These are phyloP conservation scores for Phytophthora constricta DNA, from an alignment of 352 stramenopile genomes.

Conservation along the genomic window DNA sequence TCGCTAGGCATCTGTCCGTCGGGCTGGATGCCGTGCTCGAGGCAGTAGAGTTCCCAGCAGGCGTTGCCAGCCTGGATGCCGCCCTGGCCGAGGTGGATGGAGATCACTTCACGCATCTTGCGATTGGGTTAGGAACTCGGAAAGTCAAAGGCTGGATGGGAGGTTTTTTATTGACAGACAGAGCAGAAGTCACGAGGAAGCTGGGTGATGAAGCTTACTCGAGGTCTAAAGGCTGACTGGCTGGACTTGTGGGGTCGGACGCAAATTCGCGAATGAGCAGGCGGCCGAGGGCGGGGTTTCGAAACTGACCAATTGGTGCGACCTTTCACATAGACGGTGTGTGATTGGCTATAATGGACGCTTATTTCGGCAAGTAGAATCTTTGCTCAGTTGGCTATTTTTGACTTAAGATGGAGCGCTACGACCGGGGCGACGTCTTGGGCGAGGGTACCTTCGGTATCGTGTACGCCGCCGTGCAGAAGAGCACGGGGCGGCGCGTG, in stretches of 20 bases:
- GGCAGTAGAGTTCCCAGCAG: slow-evolving; percentile 95
- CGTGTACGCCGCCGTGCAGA: slow-evolving; percentile 82
- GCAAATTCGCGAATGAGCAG: slow-evolving; percentile 28
- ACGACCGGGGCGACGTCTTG: slow-evolving; percentile 75
- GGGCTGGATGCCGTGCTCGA: slow-evolving; percentile 94
- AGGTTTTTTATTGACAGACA: neutral
- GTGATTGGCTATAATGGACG: neutral
- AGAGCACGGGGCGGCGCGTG: slow-evolving; percentile 69
- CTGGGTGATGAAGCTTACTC: slow-evolving; percentile 80
- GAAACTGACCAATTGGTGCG: neutral
- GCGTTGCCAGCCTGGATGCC: slow-evolving; percentile 88
- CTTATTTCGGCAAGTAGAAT: no score
- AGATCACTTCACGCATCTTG: slow-evolving; percentile 83
- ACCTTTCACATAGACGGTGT: neutral
- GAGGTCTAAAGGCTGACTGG: slow-evolving; percentile 9
- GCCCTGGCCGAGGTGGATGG: slow-evolving; percentile 96
- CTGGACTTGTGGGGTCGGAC: slow-evolving; percentile 12
- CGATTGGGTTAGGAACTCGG: neutral
- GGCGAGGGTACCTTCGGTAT: slow-evolving; percentile 91
- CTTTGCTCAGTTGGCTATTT: no score
- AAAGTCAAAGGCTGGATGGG: no score
- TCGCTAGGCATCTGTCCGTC: slow-evolving; percentile 87
- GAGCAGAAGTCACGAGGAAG: slow-evolving; percentile 54
- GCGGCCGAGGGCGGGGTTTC: neutral
- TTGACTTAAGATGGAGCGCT: slow-evolving; percentile 90